Percentiles rank a stretch among this genome's conserved stretches.
phyloP scores from a whole-genome alignment of 176 grass and related monocot genomes.

The Sorghum bicolor region DNA sequence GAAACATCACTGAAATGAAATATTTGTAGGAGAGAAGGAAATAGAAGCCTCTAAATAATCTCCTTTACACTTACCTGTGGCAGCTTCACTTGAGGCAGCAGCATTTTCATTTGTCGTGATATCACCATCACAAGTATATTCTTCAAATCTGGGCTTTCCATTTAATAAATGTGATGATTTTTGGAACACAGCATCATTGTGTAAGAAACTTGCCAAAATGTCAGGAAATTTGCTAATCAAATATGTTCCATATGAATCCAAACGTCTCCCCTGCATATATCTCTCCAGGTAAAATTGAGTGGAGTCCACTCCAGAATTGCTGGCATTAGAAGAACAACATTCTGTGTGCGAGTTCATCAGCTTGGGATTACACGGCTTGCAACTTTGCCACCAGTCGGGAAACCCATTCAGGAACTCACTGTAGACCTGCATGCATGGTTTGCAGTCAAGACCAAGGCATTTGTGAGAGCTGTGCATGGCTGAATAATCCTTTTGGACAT shows the following conservation, averaged over 20 bases:
- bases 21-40: not conserved
- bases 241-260: not conserved
- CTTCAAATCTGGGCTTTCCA: conserved; percentile 23
- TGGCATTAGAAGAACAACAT: not conserved
- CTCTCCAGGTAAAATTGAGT: conserved; percentile 21
- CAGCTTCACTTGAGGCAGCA: not conserved
- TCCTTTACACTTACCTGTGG: not conserved
- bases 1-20: conserved; percentile 7
- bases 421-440: conserved; percentile 26
- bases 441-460: conserved; percentile 20
- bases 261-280: conserved; percentile 5
- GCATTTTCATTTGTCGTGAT: not conserved
- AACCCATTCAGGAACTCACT: conserved; percentile 27
- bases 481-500: not conserved
- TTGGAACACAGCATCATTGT: not conserved
- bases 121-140: conserved; percentile 3
- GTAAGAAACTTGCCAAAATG: not conserved
- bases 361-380: not conserved
- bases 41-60: not conserved
- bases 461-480: not conserved
- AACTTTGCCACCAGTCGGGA: conserved; percentile 25
- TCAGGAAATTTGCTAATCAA: not conserved
- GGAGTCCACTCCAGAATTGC: not conserved
- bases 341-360: too few relatives aligned
- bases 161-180: not conserved